A percentile compares a stretch with the other conserved stretches of the same genome.
These are phyloP conservation scores for Pseudogymnoascus sp. DNA, from an alignment of 2,329 filamentous ascomycete genomes.

Conservation along the genomic window DNA sequence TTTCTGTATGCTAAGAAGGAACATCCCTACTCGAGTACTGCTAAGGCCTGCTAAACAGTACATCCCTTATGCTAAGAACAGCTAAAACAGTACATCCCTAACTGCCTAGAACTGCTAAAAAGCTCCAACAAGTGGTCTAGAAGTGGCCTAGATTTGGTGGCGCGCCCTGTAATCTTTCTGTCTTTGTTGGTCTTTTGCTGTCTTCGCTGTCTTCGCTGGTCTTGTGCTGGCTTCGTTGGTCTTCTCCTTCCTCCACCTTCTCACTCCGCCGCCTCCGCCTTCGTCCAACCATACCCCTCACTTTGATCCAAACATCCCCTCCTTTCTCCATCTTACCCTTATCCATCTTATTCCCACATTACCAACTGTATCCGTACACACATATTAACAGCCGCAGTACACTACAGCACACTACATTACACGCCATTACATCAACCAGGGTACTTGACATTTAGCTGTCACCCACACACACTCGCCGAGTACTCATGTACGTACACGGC, in stretches of 20 bases:
- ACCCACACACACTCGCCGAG: not conserved
- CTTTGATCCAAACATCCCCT: not conserved
- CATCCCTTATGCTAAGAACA: not conserved
- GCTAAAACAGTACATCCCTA: not conserved
- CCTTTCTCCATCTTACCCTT: not conserved
- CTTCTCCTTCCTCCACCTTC: not conserved
- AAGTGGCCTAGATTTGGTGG: not conserved
- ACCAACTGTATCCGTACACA: too few relatives aligned
- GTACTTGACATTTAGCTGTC: not conserved
- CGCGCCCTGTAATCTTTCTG: not conserved
- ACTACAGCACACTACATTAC: not conserved
- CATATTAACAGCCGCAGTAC: too few relatives aligned
- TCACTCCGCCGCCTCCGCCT: not conserved
- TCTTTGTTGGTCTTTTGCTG: too few relatives aligned
- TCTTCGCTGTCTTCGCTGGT: too few relatives aligned
- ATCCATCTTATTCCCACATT: not conserved
- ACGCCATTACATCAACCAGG: not conserved
- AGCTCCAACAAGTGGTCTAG: not conserved
- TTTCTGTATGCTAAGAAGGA: not conserved
- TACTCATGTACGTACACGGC: conserved; percentile 1
- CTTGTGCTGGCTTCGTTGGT: not conserved
- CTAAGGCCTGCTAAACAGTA: not conserved
- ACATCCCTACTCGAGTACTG: not conserved
- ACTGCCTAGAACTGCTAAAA: not conserved
- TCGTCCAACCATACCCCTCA: not conserved